phyloP scores from a whole-genome alignment of 805 yeast genomes.

The Jamesozyma piceae region DNA sequence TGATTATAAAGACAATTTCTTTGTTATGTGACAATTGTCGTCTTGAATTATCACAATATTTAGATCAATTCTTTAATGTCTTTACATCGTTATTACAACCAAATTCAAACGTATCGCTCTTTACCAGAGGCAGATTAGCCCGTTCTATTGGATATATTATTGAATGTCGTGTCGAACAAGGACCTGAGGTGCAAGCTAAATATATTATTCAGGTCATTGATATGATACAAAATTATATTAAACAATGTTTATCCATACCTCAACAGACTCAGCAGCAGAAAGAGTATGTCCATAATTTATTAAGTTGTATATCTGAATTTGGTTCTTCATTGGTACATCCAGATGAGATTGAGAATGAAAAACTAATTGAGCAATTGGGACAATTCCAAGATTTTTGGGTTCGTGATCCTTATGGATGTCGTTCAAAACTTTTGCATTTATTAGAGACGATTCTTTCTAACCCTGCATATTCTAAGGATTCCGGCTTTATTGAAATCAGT shows the following conservation, averaged over 20 bases:
- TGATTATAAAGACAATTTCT: constrained; percentile 23
- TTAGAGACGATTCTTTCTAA: constrained; percentile 34
- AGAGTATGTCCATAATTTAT: constrained; percentile 46
- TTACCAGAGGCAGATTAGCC: constrained; percentile 42
- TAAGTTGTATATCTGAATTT: constrained; percentile 56
- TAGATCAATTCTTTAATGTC: constrained; percentile 20
- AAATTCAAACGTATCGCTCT: constrained; percentile 21
- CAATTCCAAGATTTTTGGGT: constrained; percentile 39
- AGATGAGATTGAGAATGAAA: constrained; percentile 31
- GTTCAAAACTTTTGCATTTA: constrained; percentile 35
- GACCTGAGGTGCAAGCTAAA: constrained; percentile 37
- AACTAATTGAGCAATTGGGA: constrained; percentile 12
- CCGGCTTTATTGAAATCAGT: constrained; percentile 51
- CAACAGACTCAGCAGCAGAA: constrained; percentile 17
- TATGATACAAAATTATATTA: constrained; percentile 22
- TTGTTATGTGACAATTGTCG: constrained; percentile 26
- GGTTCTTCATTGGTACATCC: constrained; percentile 62
- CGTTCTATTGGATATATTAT: constrained; percentile 56
- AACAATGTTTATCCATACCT: constrained; percentile 7
- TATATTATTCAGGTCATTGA: constrained; percentile 30
- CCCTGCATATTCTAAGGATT: constrained; percentile 33
- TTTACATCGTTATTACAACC: constrained; percentile 29
- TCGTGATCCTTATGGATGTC: constrained; percentile 39
- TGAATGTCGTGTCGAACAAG: constrained; percentile 36
- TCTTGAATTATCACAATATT: constrained; percentile 17